A percentile compares a stretch with the other conserved stretches of the same genome.
These are phyloP conservation scores for Amphicarpaea edgeworthii DNA, from an alignment of 306 rosid species.

Conservation along the genomic window DNA sequence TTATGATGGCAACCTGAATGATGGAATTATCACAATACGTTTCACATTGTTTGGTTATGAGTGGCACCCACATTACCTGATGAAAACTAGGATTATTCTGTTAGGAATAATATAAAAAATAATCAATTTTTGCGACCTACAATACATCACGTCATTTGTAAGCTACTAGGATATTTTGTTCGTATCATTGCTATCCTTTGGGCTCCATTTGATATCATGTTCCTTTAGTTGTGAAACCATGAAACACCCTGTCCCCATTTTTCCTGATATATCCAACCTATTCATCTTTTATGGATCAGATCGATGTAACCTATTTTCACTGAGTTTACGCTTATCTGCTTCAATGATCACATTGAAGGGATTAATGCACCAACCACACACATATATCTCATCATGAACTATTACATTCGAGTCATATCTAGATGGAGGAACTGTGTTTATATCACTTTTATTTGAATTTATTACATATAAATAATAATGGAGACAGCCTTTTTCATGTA, in stretches of 20 bases:
- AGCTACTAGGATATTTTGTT: conserved; percentile 43
- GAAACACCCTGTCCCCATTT: conserved; percentile 17
- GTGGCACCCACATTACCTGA: conserved; percentile 33
- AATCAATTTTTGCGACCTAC: conserved; percentile 27
- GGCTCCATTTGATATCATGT: conserved; percentile 47
- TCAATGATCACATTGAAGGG: too few relatives aligned
- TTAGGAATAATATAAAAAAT: neutral
- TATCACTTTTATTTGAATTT: too few relatives aligned
- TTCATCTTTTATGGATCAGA: too few relatives aligned
- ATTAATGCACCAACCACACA: too few relatives aligned
- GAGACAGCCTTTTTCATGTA: too few relatives aligned
- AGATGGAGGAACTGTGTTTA: too few relatives aligned
- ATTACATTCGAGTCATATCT: too few relatives aligned
- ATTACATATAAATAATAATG: too few relatives aligned
- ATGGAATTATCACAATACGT: conserved; percentile 39
- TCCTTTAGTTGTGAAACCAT: conserved; percentile 26
- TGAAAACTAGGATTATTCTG: conserved; percentile 43
- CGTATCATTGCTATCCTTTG: conserved; percentile 37
- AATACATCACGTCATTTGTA: neutral
- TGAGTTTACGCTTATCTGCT: too few relatives aligned
- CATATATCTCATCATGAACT: too few relatives aligned
- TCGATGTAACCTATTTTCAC: too few relatives aligned
- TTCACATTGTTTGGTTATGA: conserved; percentile 42
- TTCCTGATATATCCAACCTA: conserved; percentile 23
- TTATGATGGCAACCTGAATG: conserved; percentile 31